Percentiles rank a stretch among this genome's conserved stretches.
These are phyloP conservation scores for Monotropa hypopitys DNA, from an alignment of 179 eudicot species.

Conservation along the genomic window DNA sequence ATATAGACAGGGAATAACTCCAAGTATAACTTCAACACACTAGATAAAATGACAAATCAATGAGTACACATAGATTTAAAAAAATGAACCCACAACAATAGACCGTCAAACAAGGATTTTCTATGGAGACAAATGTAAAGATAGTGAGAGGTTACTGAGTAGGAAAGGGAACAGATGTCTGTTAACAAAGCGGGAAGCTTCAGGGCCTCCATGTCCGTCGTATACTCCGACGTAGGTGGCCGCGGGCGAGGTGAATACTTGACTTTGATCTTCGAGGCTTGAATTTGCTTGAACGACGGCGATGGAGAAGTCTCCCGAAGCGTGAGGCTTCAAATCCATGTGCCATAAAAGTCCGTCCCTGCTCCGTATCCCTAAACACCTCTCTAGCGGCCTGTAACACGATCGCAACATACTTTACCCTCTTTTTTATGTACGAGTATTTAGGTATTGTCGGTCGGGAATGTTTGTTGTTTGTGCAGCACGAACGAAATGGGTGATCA, in stretches of 20 bases:
- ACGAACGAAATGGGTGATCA: not conserved
- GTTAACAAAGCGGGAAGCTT: conserved; percentile 37
- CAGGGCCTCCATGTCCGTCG: conserved; percentile 49
- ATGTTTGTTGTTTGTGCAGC: not conserved
- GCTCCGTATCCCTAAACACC: conserved; percentile 19
- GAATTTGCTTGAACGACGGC: conserved; percentile 47
- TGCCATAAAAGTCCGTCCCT: conserved; percentile 30
- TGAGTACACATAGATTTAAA: not conserved
- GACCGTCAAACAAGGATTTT: not conserved
- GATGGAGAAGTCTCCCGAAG: conserved; percentile 38
- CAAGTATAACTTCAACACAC: not conserved
- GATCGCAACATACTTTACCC: conserved; percentile 17
- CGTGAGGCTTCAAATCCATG: conserved; percentile 32
- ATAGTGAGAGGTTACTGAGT: conserved; percentile 16
- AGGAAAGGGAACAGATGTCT: conserved; percentile 24
- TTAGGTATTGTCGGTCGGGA: not conserved
- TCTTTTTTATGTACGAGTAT: not conserved
- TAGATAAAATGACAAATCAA: not conserved
- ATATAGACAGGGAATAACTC: not conserved
- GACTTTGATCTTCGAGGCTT: conserved; percentile 34
- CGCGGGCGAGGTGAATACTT: conserved; percentile 28
- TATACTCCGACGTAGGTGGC: conserved; percentile 32
- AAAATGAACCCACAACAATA: not conserved
- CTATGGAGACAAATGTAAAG: not conserved
- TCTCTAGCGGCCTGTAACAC: conserved; percentile 15